phyloP scores from a whole-genome alignment of 148 eudicot genomes.

The Selenicereus undatus region DNA sequence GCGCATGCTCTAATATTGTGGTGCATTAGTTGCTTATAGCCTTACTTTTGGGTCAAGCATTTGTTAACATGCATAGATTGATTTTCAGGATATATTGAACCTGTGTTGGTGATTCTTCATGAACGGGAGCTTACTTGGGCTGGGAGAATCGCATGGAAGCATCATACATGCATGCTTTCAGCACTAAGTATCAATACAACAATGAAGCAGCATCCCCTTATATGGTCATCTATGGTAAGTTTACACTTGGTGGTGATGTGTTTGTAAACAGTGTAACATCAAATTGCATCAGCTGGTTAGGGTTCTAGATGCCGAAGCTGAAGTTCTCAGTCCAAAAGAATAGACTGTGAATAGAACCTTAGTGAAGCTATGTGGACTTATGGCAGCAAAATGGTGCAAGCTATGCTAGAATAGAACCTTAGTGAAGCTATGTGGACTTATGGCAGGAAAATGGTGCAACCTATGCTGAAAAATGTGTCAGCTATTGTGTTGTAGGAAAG shows the following conservation, averaged over 20 bases:
- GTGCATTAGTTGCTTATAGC: not conserved
- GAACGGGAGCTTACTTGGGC: slow-evolving; percentile 97
- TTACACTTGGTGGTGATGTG: not conserved
- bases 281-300: not conserved
- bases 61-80: slow-evolving; percentile 8
- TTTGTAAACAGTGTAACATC: not conserved
- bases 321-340: not conserved
- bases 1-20: not conserved
- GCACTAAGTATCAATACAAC: slow-evolving; percentile 90
- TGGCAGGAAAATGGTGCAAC: not conserved
- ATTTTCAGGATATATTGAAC: slow-evolving; percentile 84
- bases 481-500: not conserved
- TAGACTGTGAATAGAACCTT: not conserved
- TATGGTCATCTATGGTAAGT: slow-evolving; percentile 92
- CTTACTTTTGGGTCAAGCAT: slow-evolving; percentile 1
- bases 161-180: slow-evolving; percentile 88
- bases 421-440: not conserved
- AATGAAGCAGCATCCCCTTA: slow-evolving; percentile 91
- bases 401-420: not conserved
- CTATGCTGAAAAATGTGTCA: not conserved
- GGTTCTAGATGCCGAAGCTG: not conserved
- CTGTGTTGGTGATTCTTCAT: slow-evolving; percentile 90
- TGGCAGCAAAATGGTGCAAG: not conserved
- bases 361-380: not conserved
- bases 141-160: slow-evolving; percentile 88